Base-by-base conservation (phyloP, 2,329 filamentous ascomycete genomes). In the Xylariaceae sp. region DNA sequence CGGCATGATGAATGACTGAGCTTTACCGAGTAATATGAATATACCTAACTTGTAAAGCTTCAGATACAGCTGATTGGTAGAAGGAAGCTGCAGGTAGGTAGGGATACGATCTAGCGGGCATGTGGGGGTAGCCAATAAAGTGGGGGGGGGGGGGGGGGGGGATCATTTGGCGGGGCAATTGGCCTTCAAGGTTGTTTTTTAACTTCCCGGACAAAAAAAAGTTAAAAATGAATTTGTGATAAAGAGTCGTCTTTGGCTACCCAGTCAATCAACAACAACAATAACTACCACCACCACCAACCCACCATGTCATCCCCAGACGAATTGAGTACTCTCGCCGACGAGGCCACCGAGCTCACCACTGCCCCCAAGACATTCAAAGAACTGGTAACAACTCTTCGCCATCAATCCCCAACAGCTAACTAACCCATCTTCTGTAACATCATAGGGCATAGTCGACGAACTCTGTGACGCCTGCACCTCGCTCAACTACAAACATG, bases 391-490 rank as follows among this genome's bases (percentile, higher is more conserved):
- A 22, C 68, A 45, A 14, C 14, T 16, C n/a, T 21, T 23, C 35
- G 12, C 17, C 4, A 21, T 3, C n/a, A 33, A 10, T 16, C 20
- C 12, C 32, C 5, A 4, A 19, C 25, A 16, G 16, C 17, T 20
- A 32, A 35, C 43, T 53, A 34, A 45, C 36, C 5, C 20, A 22
- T 20, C 29, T 17, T 32, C 23, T n/a, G n/a, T n/a, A n/a, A 12
- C 45, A 4, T 20, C 7, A 8, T 43, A 84, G 80, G 92, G 92
- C 20, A 79, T 97, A 40, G 86, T 91, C 47, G 88, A 94, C 45
- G 80, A 86, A 22, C 76, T 98, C 42, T 94, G 88, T 69, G 91
- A 97, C 64, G 89, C 92, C 40, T 97, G 92, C 69, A 79, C 79
- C 5, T 75, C 80, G 1, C 77, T 97, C 42, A 86, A 86, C 52